Evolutionary conservation across 2,329 filamentous ascomycete species (phyloP), one percentile per base, ranked within the genome.

Genomic region (Pseudogymnoascus sp.): DNA sequence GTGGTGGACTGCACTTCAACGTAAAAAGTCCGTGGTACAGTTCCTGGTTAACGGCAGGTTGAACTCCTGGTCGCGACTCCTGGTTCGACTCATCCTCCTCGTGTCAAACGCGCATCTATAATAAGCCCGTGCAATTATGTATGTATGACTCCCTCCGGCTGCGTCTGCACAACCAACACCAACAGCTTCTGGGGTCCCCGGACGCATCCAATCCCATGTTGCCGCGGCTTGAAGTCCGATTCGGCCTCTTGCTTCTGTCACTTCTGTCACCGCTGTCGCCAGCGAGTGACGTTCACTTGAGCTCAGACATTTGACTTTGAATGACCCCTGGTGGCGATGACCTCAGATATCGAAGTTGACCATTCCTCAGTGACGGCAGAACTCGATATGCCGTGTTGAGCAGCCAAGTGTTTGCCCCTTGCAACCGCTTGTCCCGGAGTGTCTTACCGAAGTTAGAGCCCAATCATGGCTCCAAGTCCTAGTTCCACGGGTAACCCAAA

Each of bases 171-270:
- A 57, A 57, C 47, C 47, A 57, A 57, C 29, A 31, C 29, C 29
- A 31, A 31, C 51, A 57, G 51, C 51, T 57, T 11, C 51, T 57
- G 51, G 51, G 51, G 51, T 57, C 51, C 51, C 51, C 51, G 51
- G 29, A 57, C 11, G 51, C 29, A 57, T 57, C 29, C 51, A 16
- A 57, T 34, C 29, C 51, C 29, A 57, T 34, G 51, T 34, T 57
- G 51, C 51, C 51, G 51, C 51, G 51, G 51, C 51, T 57, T 57
- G 51, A 21, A 21, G 51, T 57, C 51, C 51, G 51, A 57, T 57
- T 57, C 29, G 51, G 51, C 29, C 23, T 57, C 4, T 36, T 36
- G 51, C n/a, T 34, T 57, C 51, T 57, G 51, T 57, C 51, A 57
- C 11, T 34, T 21, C 29, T 57, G 51, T 36, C 51, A 36, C 16